These are phyloP conservation scores for Epithemia pelagica DNA, from an alignment of 108 stramenopile species.

Conservation along the genomic window DNA sequence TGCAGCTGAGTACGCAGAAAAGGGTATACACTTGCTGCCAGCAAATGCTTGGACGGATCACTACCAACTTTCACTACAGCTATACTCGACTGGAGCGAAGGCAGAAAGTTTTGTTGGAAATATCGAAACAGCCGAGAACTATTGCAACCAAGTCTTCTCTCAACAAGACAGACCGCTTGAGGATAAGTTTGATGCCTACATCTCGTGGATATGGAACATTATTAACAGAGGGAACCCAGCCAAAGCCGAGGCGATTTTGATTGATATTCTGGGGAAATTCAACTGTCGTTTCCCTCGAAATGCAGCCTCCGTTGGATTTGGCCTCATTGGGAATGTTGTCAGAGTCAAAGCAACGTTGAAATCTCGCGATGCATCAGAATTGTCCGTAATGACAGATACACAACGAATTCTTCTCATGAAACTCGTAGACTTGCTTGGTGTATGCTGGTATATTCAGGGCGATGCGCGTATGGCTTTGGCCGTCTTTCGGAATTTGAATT, in stretches of 20 bases:
- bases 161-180: background rate
- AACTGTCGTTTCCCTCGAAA: background rate
- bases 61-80: constrained; percentile 31
- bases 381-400: background rate
- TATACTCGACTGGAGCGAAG: constrained; percentile 38
- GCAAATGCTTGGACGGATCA: background rate
- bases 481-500: background rate
- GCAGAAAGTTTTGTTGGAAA: constrained; percentile 29
- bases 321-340: background rate
- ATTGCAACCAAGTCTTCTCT: background rate
- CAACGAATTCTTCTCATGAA: background rate
- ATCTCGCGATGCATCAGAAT: background rate
- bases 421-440: background rate
- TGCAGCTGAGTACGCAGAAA: constrained; percentile 1
- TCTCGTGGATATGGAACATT: background rate
- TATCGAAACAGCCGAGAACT: constrained; percentile 8
- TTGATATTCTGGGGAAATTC: background rate
- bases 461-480: background rate
- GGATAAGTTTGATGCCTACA: constrained; percentile 2
- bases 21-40: constrained; percentile 7
- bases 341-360: background rate
- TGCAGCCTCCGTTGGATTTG: background rate
- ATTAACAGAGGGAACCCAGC: background rate
- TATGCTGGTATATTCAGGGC: background rate
- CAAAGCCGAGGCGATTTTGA: background rate